Conservation (phyloP, 306 rosid genomes). For the Mimosa pudica region DNA sequence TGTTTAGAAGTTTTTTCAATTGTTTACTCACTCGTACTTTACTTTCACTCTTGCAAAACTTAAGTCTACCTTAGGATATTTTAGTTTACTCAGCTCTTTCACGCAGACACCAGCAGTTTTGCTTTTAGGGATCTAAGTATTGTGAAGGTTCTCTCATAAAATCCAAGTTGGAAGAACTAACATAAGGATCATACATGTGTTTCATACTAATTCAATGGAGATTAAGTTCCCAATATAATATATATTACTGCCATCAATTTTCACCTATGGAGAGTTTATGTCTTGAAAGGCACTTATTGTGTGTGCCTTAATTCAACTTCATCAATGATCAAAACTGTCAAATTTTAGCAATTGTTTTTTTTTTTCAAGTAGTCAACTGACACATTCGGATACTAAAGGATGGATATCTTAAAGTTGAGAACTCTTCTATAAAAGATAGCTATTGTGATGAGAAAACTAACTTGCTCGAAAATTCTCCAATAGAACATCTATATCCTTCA, state of each 20-base stretch:
- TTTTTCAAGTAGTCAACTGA: neutral
- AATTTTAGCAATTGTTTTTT: neutral
- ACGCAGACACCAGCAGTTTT: neutral
- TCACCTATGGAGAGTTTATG: neutral
- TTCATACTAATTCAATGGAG: neutral
- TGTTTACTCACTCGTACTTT: neutral
- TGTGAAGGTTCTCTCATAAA: neutral
- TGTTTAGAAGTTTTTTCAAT: neutral
- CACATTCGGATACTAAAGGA: neutral
- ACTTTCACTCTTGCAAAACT: neutral
- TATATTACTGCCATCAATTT: neutral
- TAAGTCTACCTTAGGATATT: neutral
- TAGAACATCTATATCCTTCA: neutral
- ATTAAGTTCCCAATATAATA: neutral
- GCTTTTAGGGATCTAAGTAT: neutral
- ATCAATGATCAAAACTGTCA: neutral
- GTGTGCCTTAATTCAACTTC: neutral
- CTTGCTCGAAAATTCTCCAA: neutral
- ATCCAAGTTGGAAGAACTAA: neutral
- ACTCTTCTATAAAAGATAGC: neutral
- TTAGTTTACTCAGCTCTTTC: neutral
- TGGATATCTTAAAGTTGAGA: neutral
- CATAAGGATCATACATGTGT: neutral
- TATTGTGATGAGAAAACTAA: neutral
- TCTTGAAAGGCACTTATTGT: neutral